These are phyloP conservation scores for Suillus weaverae DNA, from an alignment of 768 basidiomycete species.

Conservation along the genomic window DNA sequence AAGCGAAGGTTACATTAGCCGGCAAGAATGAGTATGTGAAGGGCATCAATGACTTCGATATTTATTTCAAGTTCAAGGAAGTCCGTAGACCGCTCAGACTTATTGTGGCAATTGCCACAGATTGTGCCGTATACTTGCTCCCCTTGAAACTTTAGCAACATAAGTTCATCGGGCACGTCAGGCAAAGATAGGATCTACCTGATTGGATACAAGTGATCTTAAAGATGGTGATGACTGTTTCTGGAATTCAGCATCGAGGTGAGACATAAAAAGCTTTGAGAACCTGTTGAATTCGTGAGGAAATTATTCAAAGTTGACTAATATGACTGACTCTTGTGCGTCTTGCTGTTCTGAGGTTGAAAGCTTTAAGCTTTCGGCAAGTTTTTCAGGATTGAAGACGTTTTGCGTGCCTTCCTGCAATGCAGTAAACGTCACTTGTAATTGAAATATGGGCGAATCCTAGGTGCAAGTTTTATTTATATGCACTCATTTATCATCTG, in stretches of 20 bases:
- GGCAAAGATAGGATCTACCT: conserved; percentile 43
- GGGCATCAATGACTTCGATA: conserved; percentile 52
- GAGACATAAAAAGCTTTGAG: conserved; percentile 91
- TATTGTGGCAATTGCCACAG: conserved; percentile 67
- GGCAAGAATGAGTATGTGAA: neutral
- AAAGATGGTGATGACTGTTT: conserved; percentile 69
- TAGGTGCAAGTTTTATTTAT: conserved; percentile 25
- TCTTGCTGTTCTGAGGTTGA: conserved; percentile 90
- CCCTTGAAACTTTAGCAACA: conserved; percentile 74
- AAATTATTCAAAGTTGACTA: conserved; percentile 3
- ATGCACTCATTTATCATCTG: neutral
- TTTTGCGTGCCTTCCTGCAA: conserved; percentile 70
- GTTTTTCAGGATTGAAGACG: conserved; percentile 79
- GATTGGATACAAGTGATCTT: conserved; percentile 68
- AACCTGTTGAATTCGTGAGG: conserved; percentile 53
- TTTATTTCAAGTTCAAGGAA: conserved; percentile 91
- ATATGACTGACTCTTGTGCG: conserved; percentile 79
- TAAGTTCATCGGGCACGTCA: conserved; percentile 9
- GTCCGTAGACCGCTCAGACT: conserved; percentile 66
- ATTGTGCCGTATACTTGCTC: conserved; percentile 76
- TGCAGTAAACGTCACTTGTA: conserved; percentile 82
- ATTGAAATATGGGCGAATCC: conserved; percentile 78
- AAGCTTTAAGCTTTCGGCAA: conserved; percentile 83
- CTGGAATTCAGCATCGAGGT: conserved; percentile 84
- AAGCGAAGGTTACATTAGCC: conserved; percentile 2